A percentile compares a stretch with the other conserved stretches of the same genome.
Conservation (phyloP, 1,284 basidiomycete species). For the Polyporus tsugae region DNA sequence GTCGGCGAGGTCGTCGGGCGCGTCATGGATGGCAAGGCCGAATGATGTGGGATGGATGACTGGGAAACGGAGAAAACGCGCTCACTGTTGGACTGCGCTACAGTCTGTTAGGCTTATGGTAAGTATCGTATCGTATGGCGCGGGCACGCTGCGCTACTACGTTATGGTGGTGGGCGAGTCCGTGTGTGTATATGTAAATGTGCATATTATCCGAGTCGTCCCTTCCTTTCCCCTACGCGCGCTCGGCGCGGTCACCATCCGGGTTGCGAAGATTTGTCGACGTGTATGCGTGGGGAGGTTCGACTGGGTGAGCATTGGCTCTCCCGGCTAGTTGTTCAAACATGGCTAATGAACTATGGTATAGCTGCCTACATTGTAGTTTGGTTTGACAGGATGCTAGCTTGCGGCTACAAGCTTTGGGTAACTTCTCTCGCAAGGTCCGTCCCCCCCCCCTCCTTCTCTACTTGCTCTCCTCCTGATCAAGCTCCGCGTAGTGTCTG, state of each 20-base stretch:
- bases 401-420: not conserved
- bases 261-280: too few relatives aligned
- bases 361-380: too few relatives aligned
- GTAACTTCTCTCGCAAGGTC: not conserved
- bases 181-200: constrained; percentile 12
- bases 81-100: not conserved
- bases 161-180: not conserved
- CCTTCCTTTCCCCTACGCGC: not conserved
- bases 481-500: constrained; percentile 57
- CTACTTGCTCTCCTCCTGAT: constrained; percentile 40
- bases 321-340: not conserved
- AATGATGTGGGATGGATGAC: constrained; percentile 12
- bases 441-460: too few relatives aligned
- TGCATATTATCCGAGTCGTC: constrained; percentile 6
- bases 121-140: constrained; percentile 3
- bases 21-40: constrained; percentile 45
- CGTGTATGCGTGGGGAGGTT: too few relatives aligned
- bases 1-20: constrained; percentile 67
- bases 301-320: not conserved
- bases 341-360: too few relatives aligned
- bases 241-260: too few relatives aligned
- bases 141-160: not conserved
- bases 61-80: not conserved
- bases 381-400: too few relatives aligned
- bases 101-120: not conserved